Evolutionary conservation across 2,329 filamentous ascomycete genomes (phyloP), one percentile per base, ranked within the genome.

Genomic region (Cladosporium sp.): DNA sequence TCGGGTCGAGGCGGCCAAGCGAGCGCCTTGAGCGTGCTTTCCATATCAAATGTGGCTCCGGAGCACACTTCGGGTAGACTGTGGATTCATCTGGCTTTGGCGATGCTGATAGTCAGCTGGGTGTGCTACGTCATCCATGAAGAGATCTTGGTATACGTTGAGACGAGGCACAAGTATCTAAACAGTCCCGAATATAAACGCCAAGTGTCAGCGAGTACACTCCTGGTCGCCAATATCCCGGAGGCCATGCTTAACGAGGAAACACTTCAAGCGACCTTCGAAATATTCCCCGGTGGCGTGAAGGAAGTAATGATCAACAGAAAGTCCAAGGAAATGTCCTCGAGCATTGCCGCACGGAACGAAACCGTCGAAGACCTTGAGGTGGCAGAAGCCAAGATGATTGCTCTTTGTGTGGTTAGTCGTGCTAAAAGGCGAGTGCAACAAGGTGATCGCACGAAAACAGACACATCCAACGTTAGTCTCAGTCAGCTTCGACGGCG

Each of bases 281-380:
- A 99, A 76, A 93, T 98, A 1, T 98, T 97, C 71, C 95, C 95
- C 0, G 95, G 95, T 25, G 95, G 95, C 32, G 90, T 99, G 73
- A 88, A 92, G 66, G 98, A 98, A 71, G 91, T 99, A 56, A 99
- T 94, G 93, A 88, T 99, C 72, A 98, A 97, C 66, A 87, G 94
- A 67, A 91, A 99, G 74, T 89, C 92, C 70, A 91, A 93, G 49
- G 85, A 89, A 10, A 84, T 99, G 13, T 85, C 91, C 54, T 89
- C 93, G 67, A 98, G 98, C 76, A 90, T 98, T 54, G 86, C 91
- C 57, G 81, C 87, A 68, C 86, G 95, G 51, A 87, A 93, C 67
- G 79, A 85, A 10, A 80, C 96, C 14, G 92, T 94, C 56, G 76
- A 84, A 48, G 81, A 83, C 64, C 85, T 99, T 0, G 95, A 99